Evolutionary conservation across 1,284 basidiomycete genomes (phyloP).

Genomic region (Leccinum griseonigrum): DNA sequence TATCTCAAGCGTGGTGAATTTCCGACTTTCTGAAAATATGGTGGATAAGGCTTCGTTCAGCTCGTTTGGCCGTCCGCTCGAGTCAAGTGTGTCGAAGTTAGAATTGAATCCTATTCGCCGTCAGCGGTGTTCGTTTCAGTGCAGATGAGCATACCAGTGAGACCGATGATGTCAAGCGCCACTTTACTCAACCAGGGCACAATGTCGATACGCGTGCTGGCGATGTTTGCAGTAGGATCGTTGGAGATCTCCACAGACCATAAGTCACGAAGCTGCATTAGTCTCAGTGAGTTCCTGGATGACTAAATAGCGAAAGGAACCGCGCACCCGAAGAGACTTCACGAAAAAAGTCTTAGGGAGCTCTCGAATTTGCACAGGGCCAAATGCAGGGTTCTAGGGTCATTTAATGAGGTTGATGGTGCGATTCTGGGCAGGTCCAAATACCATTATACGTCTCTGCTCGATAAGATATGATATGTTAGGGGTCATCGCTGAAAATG

Average conservation of each 20-base stretch:
- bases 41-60: constrained; percentile 47
- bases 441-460: constrained; percentile 25
- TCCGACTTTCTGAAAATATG: constrained; percentile 36
- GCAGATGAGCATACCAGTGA: constrained; percentile 28
- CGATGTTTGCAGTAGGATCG: constrained; percentile 15
- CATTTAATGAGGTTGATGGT: neutral
- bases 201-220: constrained; percentile 41
- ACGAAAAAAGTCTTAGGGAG: constrained; percentile 53
- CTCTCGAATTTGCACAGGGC: constrained; percentile 49
- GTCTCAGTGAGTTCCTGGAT: neutral
- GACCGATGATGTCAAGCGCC: constrained; percentile 69
- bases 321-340: constrained; percentile 46
- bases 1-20: constrained; percentile 28
- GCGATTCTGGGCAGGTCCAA: neutral
- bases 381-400: constrained; percentile 53
- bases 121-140: neutral
- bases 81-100: constrained; percentile 52
- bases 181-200: constrained; percentile 53
- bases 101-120: constrained; percentile 57
- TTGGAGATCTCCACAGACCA: constrained; percentile 38
- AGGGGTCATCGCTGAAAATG: neutral
- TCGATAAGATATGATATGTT: neutral
- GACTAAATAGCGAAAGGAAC: neutral
- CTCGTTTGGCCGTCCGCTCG: constrained; percentile 39
- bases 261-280: constrained; percentile 44